Percentiles rank a stretch among this genome's conserved stretches.
These are phyloP conservation scores for Alternaria sp. DNA, from an alignment of 2,329 filamentous ascomycete genomes.

Conservation along the genomic window DNA sequence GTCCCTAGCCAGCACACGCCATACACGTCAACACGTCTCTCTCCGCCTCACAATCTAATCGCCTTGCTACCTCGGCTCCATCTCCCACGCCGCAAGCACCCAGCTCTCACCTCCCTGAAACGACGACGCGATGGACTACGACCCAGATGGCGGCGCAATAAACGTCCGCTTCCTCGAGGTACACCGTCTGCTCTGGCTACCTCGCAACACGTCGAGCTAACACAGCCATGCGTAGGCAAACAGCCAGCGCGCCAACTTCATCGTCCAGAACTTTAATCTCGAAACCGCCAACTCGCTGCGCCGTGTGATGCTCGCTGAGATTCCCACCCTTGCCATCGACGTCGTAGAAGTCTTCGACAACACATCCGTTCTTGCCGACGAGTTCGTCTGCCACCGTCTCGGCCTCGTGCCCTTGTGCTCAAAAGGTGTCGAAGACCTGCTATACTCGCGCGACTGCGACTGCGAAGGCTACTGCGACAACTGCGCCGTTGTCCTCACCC, in stretches of 20 bases:
- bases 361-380: constrained; percentile 94
- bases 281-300: constrained; percentile 93
- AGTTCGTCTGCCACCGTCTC: constrained; percentile 92
- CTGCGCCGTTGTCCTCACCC: constrained; percentile 84
- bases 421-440: constrained; percentile 80
- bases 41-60: constrained; percentile 25
- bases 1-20: constrained; percentile 23
- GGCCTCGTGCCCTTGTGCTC: constrained; percentile 89
- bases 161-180: constrained; percentile 52
- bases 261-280: constrained; percentile 87
- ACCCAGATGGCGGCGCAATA: constrained; percentile 56
- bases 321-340: constrained; percentile 94
- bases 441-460: constrained; percentile 93
- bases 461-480: constrained; percentile 95
- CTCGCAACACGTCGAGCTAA: constrained; percentile 25
- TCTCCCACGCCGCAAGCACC: constrained; percentile 11
- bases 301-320: constrained; percentile 89
- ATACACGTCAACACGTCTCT: constrained; percentile 31
- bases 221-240: constrained; percentile 69
- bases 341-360: constrained; percentile 92
- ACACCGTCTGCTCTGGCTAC: constrained; percentile 34
- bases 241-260: constrained; percentile 84
- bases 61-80: constrained; percentile 26
- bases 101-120: constrained; percentile 20
- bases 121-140: constrained; percentile 59